These are phyloP conservation scores for Coemansia brasiliensis DNA, from an alignment of 192 early-diverging fungal genomes.

Conservation along the genomic window DNA sequence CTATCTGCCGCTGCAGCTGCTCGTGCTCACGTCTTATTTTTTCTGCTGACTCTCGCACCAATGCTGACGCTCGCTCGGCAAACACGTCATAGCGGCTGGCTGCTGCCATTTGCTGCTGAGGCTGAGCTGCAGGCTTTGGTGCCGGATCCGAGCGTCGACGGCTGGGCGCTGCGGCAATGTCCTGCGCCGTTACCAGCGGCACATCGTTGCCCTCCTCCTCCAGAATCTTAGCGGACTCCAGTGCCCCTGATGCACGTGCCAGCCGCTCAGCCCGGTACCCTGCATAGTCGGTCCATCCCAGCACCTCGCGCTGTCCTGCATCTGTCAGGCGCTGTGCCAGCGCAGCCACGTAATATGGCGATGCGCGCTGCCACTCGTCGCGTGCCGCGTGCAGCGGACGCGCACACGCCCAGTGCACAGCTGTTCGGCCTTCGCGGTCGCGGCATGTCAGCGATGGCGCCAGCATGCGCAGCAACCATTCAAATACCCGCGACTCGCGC, in stretches of 20 bases:
- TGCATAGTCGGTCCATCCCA: slow-evolving; percentile 32
- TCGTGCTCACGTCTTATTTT: slow-evolving; percentile 30
- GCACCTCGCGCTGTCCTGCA: slow-evolving; percentile 13
- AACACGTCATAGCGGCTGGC: slow-evolving; percentile 16
- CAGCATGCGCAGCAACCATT: slow-evolving; percentile 37
- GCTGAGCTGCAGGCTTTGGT: neutral
- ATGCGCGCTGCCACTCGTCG: slow-evolving; percentile 12
- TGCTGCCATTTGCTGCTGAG: neutral
- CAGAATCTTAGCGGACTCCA: neutral
- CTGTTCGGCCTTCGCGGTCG: slow-evolving; percentile 39
- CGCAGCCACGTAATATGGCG: slow-evolving; percentile 16
- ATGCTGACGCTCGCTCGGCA: slow-evolving; percentile 11
- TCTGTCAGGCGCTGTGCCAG: slow-evolving; percentile 14
- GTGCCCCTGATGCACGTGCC: slow-evolving; percentile 4
- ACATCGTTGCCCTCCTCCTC: neutral
- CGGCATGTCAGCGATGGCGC: slow-evolving; percentile 16
- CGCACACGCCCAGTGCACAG: slow-evolving; percentile 41
- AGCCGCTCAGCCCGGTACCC: slow-evolving; percentile 23
- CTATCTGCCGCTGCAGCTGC: slow-evolving; percentile 11
- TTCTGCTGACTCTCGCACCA: slow-evolving; percentile 18
- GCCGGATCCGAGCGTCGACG: neutral
- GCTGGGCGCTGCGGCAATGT: neutral
- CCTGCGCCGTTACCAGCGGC: neutral
- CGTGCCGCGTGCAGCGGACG: neutral
- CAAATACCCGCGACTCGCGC: slow-evolving; percentile 17